Conservation (phyloP, 345 rosid species). For the Aurinia saxatilis region DNA sequence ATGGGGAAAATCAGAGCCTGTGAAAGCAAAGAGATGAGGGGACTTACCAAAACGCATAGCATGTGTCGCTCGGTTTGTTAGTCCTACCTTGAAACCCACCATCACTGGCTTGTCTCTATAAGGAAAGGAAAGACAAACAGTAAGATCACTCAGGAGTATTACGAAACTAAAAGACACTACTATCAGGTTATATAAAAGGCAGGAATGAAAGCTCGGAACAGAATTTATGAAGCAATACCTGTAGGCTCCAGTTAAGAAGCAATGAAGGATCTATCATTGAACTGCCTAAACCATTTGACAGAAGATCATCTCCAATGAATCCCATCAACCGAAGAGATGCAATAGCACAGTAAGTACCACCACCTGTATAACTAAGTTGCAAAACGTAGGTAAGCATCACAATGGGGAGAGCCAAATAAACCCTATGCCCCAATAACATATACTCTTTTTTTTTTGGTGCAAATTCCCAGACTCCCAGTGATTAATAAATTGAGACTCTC, state of each 20-base stretch:
- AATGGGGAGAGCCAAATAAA: neutral
- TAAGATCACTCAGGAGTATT: neutral
- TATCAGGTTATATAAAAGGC: neutral
- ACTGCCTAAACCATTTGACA: conserved; percentile 35
- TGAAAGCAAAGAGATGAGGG: neutral
- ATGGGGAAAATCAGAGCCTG: neutral
- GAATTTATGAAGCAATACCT: conserved; percentile 32
- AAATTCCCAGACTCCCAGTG: too few species aligned
- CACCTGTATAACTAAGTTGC: conserved; percentile 70
- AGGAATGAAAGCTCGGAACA: neutral
- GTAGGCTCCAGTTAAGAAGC: conserved; percentile 70
- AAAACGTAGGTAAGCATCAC: conserved; percentile 33
- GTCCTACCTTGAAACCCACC: conserved; percentile 95
- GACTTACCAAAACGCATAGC: conserved; percentile 91
- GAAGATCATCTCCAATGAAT: conserved; percentile 54
- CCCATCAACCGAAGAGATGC: conserved; percentile 89
- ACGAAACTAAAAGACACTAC: neutral
- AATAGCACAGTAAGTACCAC: conserved; percentile 88
- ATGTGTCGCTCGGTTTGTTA: conserved; percentile 85
- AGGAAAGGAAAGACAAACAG: neutral
- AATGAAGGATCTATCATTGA: conserved; percentile 41
- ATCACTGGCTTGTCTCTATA: conserved; percentile 75
- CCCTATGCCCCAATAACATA: neutral
- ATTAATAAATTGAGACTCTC: neutral
- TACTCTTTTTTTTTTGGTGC: too few species aligned